Evolutionary conservation across 2,329 filamentous ascomycete species (phyloP), one percentile per base, ranked within the genome.

Genomic region (Aureobasidium sp.): DNA sequence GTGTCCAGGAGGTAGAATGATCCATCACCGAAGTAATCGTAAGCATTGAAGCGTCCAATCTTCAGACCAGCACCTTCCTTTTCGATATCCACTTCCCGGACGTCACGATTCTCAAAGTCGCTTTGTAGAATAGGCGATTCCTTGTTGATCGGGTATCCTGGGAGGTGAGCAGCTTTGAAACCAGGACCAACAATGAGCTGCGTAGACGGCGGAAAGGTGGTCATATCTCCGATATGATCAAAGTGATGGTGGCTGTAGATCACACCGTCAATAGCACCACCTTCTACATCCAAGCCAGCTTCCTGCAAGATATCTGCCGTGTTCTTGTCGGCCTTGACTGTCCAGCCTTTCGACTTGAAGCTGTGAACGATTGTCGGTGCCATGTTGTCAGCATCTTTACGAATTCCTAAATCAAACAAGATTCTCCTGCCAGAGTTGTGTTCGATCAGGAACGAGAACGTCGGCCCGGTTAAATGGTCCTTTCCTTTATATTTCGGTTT

Each of bases 11-110:
- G 67, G 60, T 79, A 80, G 57, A 83, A 78, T 19, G 67, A 72
- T 0, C 78, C 78, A 59, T 82, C 79, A 3, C 72, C 72, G 53
- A 80, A 81, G 59, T 73, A 80, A 60, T 82, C 79, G 22, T 68
- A 64, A 2, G 75, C 75, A 27, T 67, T 59, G 59, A 77, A 77
- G 7, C 68, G 61, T 1, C 73, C 75, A 17, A 78, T 72, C 55
- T 70, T 68, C 3, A 73, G 53, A 4, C 58, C 62, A n/a, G 59
- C 58, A 21, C 62, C 56, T 37, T 65, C 60, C 35, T 67, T 64
- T n/a, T 63, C 55, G 30, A 73, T 66, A 35, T 59, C 52, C 7
- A 71, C 60, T 53, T 71, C 68, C 4, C 60, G 57, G 1, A 74
- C 59, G 22, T 69, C 58, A 37, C 74, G 65, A 4, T 62, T 61